Conservation (phyloP, 345 rosid species). For the Populus euphratica region DNA sequence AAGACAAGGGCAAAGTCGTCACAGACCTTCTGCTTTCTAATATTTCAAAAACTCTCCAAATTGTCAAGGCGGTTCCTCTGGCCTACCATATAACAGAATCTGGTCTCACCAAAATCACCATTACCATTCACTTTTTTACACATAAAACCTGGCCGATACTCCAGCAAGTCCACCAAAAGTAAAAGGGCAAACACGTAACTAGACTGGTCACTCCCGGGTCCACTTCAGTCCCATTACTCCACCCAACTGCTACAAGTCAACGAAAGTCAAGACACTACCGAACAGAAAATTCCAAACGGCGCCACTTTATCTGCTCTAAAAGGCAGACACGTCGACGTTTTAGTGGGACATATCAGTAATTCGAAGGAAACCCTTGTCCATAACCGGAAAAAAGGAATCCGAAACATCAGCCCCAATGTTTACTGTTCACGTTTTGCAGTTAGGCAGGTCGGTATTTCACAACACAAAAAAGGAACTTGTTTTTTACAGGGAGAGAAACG, state of each 20-base stretch:
- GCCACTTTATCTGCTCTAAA: neutral
- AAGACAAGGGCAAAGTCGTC: conserved; percentile 11
- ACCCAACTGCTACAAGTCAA: conserved; percentile 16
- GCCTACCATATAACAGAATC: conserved; percentile 31
- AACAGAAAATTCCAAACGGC: neutral
- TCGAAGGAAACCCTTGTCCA: conserved; percentile 15
- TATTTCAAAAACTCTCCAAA: conserved; percentile 13
- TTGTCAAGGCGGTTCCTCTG: conserved; percentile 21
- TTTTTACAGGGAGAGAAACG: neutral
- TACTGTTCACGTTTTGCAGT: conserved; percentile 41
- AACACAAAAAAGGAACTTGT: neutral
- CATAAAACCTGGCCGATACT: neutral
- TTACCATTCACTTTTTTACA: conserved; percentile 2
- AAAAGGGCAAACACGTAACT: neutral
- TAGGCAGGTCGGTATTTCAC: conserved; percentile 43
- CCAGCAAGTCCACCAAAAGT: neutral
- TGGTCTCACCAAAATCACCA: neutral
- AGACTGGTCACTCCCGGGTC: neutral
- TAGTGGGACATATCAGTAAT: conserved; percentile 28
- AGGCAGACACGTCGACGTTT: conserved; percentile 13
- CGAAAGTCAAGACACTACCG: neutral
- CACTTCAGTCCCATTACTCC: neutral
- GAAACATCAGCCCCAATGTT: conserved; percentile 27
- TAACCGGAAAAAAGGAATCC: conserved; percentile 27
- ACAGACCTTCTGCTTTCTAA: neutral